These are phyloP conservation scores for Talaromyces atroroseus DNA, from an alignment of 2,329 filamentous ascomycete genomes.

Conservation along the genomic window DNA sequence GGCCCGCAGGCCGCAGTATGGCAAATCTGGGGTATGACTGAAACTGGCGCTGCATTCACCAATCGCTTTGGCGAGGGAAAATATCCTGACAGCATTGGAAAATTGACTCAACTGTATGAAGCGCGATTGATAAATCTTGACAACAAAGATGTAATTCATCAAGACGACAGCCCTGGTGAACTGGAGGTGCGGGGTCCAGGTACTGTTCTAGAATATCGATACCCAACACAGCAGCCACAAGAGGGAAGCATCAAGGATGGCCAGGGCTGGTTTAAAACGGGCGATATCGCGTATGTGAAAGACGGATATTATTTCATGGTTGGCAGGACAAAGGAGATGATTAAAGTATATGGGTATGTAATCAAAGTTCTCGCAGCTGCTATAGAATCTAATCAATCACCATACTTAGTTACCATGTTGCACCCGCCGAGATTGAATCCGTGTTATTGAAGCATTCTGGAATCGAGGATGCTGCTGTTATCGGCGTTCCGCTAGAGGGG, in stretches of 20 bases:
- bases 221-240: too few species aligned
- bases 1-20: slow-evolving; percentile 36
- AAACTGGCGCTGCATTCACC: background rate
- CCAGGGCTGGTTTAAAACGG: background rate
- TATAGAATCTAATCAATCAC: background rate
- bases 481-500: background rate
- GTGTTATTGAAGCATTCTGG: background rate
- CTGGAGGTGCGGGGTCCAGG: background rate
- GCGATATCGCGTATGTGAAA: background rate
- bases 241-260: background rate
- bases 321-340: background rate
- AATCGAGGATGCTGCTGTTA: background rate
- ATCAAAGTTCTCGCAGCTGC: background rate
- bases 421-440: background rate
- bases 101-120: background rate
- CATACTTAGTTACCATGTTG: background rate
- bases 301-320: background rate
- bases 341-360: background rate
- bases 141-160: background rate
- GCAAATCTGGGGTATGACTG: slow-evolving; percentile 44
- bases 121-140: background rate
- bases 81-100: background rate
- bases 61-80: background rate
- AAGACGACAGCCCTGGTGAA: background rate
- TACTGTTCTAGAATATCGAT: background rate